Conservation (phyloP, 1,284 basidiomycete species). For the Irpex sp. region DNA sequence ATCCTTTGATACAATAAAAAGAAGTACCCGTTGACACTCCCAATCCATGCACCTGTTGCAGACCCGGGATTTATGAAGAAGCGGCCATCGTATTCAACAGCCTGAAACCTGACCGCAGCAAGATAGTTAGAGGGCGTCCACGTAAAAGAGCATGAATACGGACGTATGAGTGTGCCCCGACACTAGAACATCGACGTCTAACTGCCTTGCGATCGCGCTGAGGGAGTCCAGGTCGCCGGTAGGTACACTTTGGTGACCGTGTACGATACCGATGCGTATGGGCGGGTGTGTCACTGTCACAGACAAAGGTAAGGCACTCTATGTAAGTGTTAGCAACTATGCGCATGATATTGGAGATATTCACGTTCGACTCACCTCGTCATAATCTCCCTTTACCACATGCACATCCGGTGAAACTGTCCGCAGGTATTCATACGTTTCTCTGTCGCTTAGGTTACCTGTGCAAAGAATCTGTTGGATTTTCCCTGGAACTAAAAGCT, state of each 20-base stretch:
- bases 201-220: constrained; percentile 84
- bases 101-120: constrained; percentile 72
- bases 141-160: constrained; percentile 24
- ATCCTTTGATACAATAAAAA: not conserved
- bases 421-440: constrained; percentile 96
- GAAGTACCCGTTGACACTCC: constrained; percentile 63
- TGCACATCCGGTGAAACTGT: constrained; percentile 96
- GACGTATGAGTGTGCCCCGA: constrained; percentile 94
- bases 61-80: constrained; percentile 98
- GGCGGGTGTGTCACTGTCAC: constrained; percentile 81
- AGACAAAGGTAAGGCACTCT: constrained; percentile 81
- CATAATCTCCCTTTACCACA: constrained; percentile 92
- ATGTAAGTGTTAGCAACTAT: constrained; percentile 1
- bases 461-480: constrained; percentile 98
- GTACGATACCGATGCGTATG: constrained; percentile 91
- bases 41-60: constrained; percentile 93
- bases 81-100: constrained; percentile 84
- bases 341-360: not conserved
- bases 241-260: constrained; percentile 94
- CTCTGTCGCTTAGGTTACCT: constrained; percentile 96
- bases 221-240: constrained; percentile 90
- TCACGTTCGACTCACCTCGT: constrained; percentile 62
- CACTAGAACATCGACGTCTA: constrained; percentile 96
- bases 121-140: not conserved
- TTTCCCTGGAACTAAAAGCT: constrained; percentile 94